Evolutionary conservation across 306 rosid genomes (phyloP).

Genomic region (barrel medic (Medicago truncatula)): MtrunA17r5.0-ANR NC_053049.1:38473001-38473500

Average conservation of each 20-base stretch:
- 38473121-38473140: slow-evolving; percentile 31
- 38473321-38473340: slow-evolving; percentile 88
- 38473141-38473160: slow-evolving; percentile 34
- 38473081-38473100: slow-evolving; percentile 23
- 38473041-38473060: slow-evolving; percentile 24
- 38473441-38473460: slow-evolving; percentile 33
- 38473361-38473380: slow-evolving; percentile 86
- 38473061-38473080: slow-evolving; percentile 37
- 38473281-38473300: slow-evolving; percentile 63
- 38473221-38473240: slow-evolving; percentile 29
- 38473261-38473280: slow-evolving; percentile 29
- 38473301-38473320: slow-evolving; percentile 95
- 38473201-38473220: slow-evolving; percentile 81
- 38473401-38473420: slow-evolving; percentile 1
- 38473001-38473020: slow-evolving; percentile 23
- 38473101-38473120: slow-evolving; percentile 25
- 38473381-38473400: slow-evolving; percentile 73
- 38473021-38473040: slow-evolving; percentile 31
- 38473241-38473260: slow-evolving; percentile 34
- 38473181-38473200: slow-evolving; percentile 95
- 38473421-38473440: slow-evolving; percentile 11
- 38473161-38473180: slow-evolving; percentile 93
- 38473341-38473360: slow-evolving; percentile 76
- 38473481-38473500: slow-evolving; percentile 84
- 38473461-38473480: slow-evolving; percentile 61